Evolutionary conservation across 768 basidiomycete species (phyloP), one percentile per base, ranked within the genome.

Genomic region (Dioszegia crocea): DNA sequence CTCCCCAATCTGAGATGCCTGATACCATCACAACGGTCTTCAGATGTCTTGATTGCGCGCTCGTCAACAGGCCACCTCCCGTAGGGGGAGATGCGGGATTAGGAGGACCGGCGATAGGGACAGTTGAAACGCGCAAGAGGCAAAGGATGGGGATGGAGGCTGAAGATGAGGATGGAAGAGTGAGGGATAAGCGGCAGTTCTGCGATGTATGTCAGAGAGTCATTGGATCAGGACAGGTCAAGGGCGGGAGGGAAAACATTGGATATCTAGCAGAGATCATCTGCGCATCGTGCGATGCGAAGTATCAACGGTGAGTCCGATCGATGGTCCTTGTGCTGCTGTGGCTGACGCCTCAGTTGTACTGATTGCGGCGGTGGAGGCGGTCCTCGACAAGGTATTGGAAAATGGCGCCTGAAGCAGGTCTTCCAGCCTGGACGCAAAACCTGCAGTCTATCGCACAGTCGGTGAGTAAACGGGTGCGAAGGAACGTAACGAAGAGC

Each of bases 361-460:
- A 38, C 41, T 6, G 48, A 74, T 63, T 75, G 73, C 49, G 73
- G 77, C 23, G 77, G 77, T 23, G 77, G 77, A 1, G 77, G 77
- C 14, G 75, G 77, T 17, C 66, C 73, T 1, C 29, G 76, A 39
- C 50, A 74, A 12, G 77, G 77, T 3, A 76, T 76, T 17, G 77
- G 77, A 9, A 78, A 76, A 59, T 78, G 76, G 76, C 61, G 77
- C 2, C 62, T 67, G 51, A 75, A 74, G 54, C 71, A 76, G 54
- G 68, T 76, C n/a, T 78, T 78, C 64, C 68, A 63, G 23, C 66
- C 67, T 9, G 71, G 71, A 12, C 63, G 76, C 17, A 76, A 75
- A 59, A 78, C 77, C 6, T 78, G 77, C 48, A 61, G 63, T 24
- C 54, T 78, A 3, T 61, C 63, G 4, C 77, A 78, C 41, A 74